These are phyloP conservation scores for Leccinum subtestaceum DNA, from an alignment of 768 basidiomycete genomes.

Conservation along the genomic window DNA sequence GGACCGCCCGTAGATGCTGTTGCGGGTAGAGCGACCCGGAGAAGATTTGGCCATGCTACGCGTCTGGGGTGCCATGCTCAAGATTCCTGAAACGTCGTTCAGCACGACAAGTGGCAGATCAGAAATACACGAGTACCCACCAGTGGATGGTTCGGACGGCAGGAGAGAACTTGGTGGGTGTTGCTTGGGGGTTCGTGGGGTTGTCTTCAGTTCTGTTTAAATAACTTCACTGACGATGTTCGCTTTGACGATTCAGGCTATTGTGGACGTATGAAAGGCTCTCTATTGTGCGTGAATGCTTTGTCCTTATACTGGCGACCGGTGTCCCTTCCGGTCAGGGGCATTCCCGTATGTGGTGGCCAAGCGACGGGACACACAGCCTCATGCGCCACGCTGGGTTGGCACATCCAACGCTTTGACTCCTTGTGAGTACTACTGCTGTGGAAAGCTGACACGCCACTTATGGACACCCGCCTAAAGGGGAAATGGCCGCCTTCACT, in stretches of 20 bases:
- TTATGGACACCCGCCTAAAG: neutral
- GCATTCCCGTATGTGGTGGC: slow-evolving; percentile 17
- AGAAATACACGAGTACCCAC: slow-evolving; percentile 1
- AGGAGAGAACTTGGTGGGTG: neutral
- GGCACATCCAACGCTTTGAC: slow-evolving; percentile 18
- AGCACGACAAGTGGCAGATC: neutral
- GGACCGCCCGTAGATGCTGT: slow-evolving; percentile 22
- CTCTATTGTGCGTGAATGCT: slow-evolving; percentile 18
- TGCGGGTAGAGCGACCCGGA: slow-evolving; percentile 20
- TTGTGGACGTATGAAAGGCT: slow-evolving; percentile 6
- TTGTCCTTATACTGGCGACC: slow-evolving; percentile 23
- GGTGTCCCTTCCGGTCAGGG: slow-evolving; percentile 21
- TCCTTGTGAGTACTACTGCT: slow-evolving; percentile 3
- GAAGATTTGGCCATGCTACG: slow-evolving; percentile 18
- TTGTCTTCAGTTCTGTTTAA: slow-evolving; percentile 17
- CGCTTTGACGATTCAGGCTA: slow-evolving; percentile 15
- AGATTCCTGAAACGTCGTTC: neutral
- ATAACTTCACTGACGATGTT: slow-evolving; percentile 13
- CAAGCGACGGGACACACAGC: slow-evolving; percentile 17
- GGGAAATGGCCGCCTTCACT: neutral
- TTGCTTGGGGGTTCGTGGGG: neutral
- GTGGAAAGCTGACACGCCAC: slow-evolving; percentile 1
- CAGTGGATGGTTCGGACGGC: neutral
- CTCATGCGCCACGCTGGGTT: neutral
- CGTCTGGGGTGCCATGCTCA: slow-evolving; percentile 28